Conservation (phyloP, 2,329 filamentous ascomycete genomes). For the Clonostachys byssicola region DNA sequence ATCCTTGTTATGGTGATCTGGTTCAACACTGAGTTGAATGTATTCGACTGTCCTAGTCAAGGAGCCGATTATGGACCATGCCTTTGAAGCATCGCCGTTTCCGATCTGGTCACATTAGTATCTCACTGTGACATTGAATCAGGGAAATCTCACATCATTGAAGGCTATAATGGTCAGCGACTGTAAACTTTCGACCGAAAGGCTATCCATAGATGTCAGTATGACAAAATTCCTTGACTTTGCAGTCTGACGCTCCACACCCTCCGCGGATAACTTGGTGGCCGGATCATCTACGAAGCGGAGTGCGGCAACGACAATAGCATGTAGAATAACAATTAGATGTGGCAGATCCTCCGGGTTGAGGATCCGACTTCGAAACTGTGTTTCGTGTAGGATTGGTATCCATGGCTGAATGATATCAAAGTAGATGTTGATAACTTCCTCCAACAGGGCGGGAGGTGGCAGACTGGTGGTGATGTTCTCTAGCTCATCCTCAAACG, state of each 20-base stretch:
- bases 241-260: constrained; percentile 5
- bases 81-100: constrained; percentile 12
- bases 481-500: constrained; percentile 11
- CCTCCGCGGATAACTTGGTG: constrained; percentile 9
- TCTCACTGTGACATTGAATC: background rate
- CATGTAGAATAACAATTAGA: constrained; percentile 25
- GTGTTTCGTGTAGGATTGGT: constrained; percentile 25
- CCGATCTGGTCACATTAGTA: constrained; percentile 13
- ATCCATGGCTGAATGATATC: constrained; percentile 33
- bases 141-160: constrained; percentile 19
- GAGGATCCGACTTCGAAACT: constrained; percentile 17
- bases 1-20: constrained; percentile 5
- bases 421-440: constrained; percentile 22
- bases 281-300: constrained; percentile 15
- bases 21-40: constrained; percentile 18
- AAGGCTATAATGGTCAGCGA: constrained; percentile 30
- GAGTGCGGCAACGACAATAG: constrained; percentile 21
- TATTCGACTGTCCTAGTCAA: constrained; percentile 21
- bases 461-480: constrained; percentile 15
- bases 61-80: constrained; percentile 21
- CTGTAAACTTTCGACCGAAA: constrained; percentile 28
- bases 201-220: constrained; percentile 20
- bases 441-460: constrained; percentile 6
- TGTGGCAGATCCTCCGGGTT: constrained; percentile 14
- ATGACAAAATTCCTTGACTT: constrained; percentile 15